phyloP scores from a whole-genome alignment of 768 basidiomycete species.

The Cystofilobasidium bisporidii region DNA sequence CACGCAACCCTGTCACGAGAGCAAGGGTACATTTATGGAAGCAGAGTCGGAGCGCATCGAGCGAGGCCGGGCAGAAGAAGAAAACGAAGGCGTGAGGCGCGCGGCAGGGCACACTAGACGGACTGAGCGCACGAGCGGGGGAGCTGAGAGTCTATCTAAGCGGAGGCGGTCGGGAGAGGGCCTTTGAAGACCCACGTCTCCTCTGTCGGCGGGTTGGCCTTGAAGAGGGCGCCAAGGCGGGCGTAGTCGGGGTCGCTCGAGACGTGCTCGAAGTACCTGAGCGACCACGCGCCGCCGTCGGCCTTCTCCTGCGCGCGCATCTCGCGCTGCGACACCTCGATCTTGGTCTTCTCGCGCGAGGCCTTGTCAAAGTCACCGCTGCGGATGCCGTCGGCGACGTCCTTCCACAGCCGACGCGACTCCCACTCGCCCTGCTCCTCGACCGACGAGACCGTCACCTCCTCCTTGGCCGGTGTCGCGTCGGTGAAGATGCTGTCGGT shows the following conservation, averaged over 20 bases:
- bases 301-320: conserved; percentile 69
- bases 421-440: conserved; percentile 64
- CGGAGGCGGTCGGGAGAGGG: not conserved
- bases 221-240: not conserved
- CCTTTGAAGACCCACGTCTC: conserved; percentile 17
- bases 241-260: not conserved
- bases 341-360: conserved; percentile 49
- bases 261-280: conserved; percentile 62
- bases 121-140: not conserved
- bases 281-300: conserved; percentile 59
- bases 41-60: too few species aligned
- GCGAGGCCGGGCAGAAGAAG: too few species aligned
- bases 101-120: too few species aligned
- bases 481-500: conserved; percentile 58
- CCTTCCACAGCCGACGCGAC: conserved; percentile 71
- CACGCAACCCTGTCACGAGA: not conserved
- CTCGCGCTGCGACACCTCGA: conserved; percentile 84
- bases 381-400: conserved; percentile 81
- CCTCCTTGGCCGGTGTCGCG: conserved; percentile 60
- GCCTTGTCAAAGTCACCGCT: conserved; percentile 89
- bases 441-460: conserved; percentile 56
- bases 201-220: conserved; percentile 14
- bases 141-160: not conserved
- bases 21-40: not conserved
- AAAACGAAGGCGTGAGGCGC: too few species aligned